Evolutionary conservation across 805 yeast genomes (phyloP), one percentile per base, ranked within the genome.

Genomic region (Komagataella ulmi): DNA sequence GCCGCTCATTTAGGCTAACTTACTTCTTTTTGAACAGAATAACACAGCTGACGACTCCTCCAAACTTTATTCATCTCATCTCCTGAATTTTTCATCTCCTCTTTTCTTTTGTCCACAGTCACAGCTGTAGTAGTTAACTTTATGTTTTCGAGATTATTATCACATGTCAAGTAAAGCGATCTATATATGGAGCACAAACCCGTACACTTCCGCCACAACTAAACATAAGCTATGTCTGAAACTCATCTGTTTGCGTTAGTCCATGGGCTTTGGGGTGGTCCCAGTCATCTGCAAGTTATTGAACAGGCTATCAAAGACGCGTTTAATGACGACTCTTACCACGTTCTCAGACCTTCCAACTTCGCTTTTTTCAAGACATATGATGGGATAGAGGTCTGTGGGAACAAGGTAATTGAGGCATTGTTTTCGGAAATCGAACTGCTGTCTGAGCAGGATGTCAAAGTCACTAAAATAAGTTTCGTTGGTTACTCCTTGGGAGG

Each of bases 401-500:
- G 90, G 2, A 79, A 83, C 54, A 69, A 89, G 14, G 77, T 87
- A 44, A 61, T 84, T n/a, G 71, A 75, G 36, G 96, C 88, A 62
- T 71, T 90, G 14, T 69, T 75, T 44, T 61, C 62, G 6, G 73
- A 73, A 57, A 65, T 78, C 24, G 65, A 65, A 17, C 61, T 55
- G 8, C 62, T 68, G 54, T 58, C 72, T 23, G 67, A 68, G 8
- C 52, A 65, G 48, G 59, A 59, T 52, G 57, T 65, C 49, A 52
- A 60, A 21, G 75, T 75, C 14, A 63, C 62, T 10, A 76, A 80
- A 57, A 76, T 91, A 49, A 85, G 95, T 54, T 71, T 91, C 46
- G 74, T 87, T 2, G 97, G 98, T 0, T 91, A 90, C 64, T 87
- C 96, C 0, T 68, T 91, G 53, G 97, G 98, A 19, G 98, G 98